Evolutionary conservation across 2,329 filamentous ascomycete genomes (phyloP), one percentile per base, ranked within the genome.

Genomic region (Cladophialophora yegresii): DNA sequence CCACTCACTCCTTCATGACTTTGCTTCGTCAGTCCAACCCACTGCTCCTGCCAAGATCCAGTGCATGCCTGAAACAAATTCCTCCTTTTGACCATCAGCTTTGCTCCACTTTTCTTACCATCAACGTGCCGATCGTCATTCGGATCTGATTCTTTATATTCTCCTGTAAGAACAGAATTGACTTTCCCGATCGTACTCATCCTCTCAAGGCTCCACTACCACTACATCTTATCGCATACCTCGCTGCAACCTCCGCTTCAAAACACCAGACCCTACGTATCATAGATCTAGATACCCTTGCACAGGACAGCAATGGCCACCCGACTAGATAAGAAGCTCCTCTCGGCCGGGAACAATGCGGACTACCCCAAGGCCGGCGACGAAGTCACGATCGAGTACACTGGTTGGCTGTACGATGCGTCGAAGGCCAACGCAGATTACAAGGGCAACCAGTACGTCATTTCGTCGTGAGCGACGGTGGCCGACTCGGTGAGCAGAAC

Each of bases 311-410:
- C 45, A 70, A 92, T 92, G 67, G 56, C 67, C 20, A 51, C 61
- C 40, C 49, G 63, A 57, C 49, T 68, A 13, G 26, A 61, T 36
- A 96, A 92, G 83, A 84, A 82, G 56, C 78, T 85, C 68, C 76
- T 88, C 72, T 74, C 79, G 40, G 77, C 84, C 68, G 93, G 93
- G 73, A 83, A 84, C 73, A 81, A 81, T 63, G 82, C 83, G 63
- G 76, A 86, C 72, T 81, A 78, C 69, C 90, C 93, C 63, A 75
- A 79, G 70, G 73, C 75, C 16, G 89, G 91, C 70, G 87, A 97
- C 76, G 85, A 80, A 28, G 91, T 98, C 74, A 86, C 85, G 74
- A 96, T 98, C 75, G 87, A 95, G 80, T 98, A 98, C 84, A 95
- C 89, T 49, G 95, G 95, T 73, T 96, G 83, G 80, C 84, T 98